phyloP scores from a whole-genome alignment of 371 early-diverging fungal species.

The Smittium mucronatum region DNA sequence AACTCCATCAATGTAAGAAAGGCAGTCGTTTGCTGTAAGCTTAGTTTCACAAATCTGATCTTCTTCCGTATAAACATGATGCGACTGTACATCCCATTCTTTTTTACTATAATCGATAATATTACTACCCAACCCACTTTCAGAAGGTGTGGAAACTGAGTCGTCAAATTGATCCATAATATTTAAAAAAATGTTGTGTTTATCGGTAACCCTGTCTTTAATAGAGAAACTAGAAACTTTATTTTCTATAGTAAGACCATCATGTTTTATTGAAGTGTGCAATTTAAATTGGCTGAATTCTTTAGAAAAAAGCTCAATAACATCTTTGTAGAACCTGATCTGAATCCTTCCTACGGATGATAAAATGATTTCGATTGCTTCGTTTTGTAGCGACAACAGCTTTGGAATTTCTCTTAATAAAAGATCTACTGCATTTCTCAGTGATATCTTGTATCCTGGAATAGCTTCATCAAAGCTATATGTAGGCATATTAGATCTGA shows the following conservation, averaged over 20 bases:
- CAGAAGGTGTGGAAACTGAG: neutral
- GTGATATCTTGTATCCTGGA: neutral
- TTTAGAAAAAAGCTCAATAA: neutral
- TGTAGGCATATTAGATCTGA: neutral
- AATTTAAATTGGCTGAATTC: neutral
- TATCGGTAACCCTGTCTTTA: neutral
- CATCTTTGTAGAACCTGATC: neutral
- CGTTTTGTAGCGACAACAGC: neutral
- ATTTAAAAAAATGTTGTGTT: neutral
- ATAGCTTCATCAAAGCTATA: neutral
- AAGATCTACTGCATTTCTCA: neutral
- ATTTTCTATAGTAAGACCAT: too few species aligned
- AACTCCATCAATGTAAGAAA: neutral
- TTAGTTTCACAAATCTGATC: neutral
- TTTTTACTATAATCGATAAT: neutral
- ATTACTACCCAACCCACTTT: neutral
- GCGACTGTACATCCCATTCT: neutral
- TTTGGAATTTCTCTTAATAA: neutral
- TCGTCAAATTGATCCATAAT: neutral
- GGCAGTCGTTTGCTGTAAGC: neutral
- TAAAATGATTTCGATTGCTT: neutral
- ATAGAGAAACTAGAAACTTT: neutral
- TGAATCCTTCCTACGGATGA: neutral
- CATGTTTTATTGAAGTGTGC: too few species aligned
- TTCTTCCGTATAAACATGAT: neutral